Evolutionary conservation across 202 grass and related monocot genomes (phyloP).

Genomic region (Schoenoplectus triqueter): DNA sequence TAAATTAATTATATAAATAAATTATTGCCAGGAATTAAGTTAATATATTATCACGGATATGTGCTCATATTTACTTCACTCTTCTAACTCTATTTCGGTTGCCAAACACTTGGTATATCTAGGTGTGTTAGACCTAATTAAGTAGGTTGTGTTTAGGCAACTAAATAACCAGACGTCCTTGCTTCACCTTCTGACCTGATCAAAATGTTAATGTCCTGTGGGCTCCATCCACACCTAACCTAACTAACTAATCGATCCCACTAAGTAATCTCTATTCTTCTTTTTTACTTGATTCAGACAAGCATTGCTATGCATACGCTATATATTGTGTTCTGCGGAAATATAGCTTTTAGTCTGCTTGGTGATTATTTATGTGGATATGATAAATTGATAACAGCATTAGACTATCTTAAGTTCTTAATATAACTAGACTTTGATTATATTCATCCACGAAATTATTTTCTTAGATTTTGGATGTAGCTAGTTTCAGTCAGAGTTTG

Average conservation of each 20-base stretch:
- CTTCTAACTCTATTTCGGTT: too few species aligned
- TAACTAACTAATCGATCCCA: conserved; percentile 6
- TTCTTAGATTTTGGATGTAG: too few species aligned
- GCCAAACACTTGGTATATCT: too few species aligned
- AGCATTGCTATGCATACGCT: conserved; percentile 1
- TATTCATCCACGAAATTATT: too few species aligned
- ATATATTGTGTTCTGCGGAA: background rate
- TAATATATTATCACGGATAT: too few species aligned
- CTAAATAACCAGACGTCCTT: conserved; percentile 33
- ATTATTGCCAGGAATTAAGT: background rate
- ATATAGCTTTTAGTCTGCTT: background rate
- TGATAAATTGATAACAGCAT: background rate
- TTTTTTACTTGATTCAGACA: background rate
- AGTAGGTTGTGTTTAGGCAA: conserved; percentile 38
- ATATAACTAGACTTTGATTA: background rate
- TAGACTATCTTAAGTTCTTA: background rate
- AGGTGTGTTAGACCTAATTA: background rate
- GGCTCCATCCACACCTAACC: background rate
- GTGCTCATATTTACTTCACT: too few species aligned
- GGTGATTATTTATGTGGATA: background rate
- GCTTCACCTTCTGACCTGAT: background rate
- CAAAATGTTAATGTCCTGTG: background rate
- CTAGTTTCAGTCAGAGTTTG: too few species aligned
- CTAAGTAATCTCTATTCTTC: background rate
- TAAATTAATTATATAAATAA: background rate